phyloP scores from a whole-genome alignment of 192 early-diverging fungal species.

The Chytriomyces confervae region DNA sequence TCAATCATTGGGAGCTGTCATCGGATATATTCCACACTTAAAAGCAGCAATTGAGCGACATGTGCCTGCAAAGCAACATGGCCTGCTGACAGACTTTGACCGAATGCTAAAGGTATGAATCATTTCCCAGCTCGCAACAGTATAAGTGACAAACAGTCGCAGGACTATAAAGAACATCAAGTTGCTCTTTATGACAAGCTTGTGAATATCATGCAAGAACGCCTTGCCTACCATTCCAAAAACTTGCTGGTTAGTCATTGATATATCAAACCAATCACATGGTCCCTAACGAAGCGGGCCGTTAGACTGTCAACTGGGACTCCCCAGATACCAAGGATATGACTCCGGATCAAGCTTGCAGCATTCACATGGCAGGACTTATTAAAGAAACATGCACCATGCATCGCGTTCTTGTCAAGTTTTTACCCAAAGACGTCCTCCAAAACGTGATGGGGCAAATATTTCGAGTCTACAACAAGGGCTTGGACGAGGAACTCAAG shows the following conservation, averaged over 20 bases:
- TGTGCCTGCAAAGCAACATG: conserved; percentile 79
- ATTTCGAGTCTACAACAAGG: conserved; percentile 74
- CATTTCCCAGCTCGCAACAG: neutral
- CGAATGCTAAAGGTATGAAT: conserved; percentile 62
- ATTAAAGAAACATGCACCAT: conserved; percentile 91
- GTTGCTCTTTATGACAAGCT: conserved; percentile 88
- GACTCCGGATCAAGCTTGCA: conserved; percentile 39
- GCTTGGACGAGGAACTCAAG: conserved; percentile 75
- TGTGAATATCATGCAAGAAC: conserved; percentile 93
- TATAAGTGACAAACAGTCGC: conserved; percentile 31
- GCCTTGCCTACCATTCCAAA: conserved; percentile 77
- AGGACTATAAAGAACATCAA: conserved; percentile 92
- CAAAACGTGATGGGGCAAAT: conserved; percentile 80
- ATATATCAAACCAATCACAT: neutral
- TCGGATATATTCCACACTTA: conserved; percentile 84
- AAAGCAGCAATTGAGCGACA: conserved; percentile 74
- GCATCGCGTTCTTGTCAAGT: conserved; percentile 90
- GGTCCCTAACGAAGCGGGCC: neutral
- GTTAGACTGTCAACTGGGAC: conserved; percentile 62
- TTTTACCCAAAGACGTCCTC: conserved; percentile 73
- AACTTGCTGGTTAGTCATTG: conserved; percentile 63
- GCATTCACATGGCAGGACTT: conserved; percentile 74
- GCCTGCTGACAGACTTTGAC: conserved; percentile 90
- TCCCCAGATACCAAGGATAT: conserved; percentile 50
- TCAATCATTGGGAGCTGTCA: conserved; percentile 87